Percentiles rank a stretch among this genome's conserved stretches.
Evolutionary conservation across 768 basidiomycete species (phyloP).

Genomic region (Gelatoporia subvermispora): DNA sequence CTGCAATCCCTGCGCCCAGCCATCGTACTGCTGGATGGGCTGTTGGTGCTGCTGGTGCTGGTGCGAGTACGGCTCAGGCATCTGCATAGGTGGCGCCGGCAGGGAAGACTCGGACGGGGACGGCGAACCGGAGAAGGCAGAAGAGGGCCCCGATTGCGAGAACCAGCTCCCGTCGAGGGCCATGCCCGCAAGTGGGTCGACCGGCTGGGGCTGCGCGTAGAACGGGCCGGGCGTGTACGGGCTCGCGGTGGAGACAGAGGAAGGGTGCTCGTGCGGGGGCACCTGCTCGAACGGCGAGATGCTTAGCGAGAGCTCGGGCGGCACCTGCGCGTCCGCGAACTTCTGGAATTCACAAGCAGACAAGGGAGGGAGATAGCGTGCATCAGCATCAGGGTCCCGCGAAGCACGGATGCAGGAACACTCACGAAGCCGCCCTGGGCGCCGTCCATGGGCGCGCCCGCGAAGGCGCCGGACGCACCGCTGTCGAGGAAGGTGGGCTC

Average conservation of each 20-base stretch:
- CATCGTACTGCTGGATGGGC: too few relatives aligned
- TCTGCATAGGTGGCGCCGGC: not conserved
- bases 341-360: too few relatives aligned
- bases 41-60: too few relatives aligned
- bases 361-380: too few relatives aligned
- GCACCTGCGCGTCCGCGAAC: conserved; percentile 2
- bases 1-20: too few relatives aligned
- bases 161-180: conserved; percentile 14
- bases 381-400: conserved; percentile 8
- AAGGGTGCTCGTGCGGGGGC: conserved; percentile 9
- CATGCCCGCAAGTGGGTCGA: conserved; percentile 9
- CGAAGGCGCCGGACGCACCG: conserved; percentile 22
- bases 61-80: too few relatives aligned
- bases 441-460: conserved; percentile 1
- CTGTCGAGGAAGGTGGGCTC: conserved; percentile 35
- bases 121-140: conserved; percentile 41
- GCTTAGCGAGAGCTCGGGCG: conserved; percentile 11
- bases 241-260: conserved; percentile 2
- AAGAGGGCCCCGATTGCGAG: conserved; percentile 32
- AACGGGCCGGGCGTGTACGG: conserved; percentile 1
- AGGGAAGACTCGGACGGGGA: conserved; percentile 22
- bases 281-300: conserved; percentile 26
- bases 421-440: conserved; percentile 18
- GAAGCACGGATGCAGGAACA: conserved; percentile 11
- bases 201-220: conserved; percentile 5